These are phyloP conservation scores for Komagataella kurtzmanii DNA, from an alignment of 805 yeast species.

Conservation along the genomic window DNA sequence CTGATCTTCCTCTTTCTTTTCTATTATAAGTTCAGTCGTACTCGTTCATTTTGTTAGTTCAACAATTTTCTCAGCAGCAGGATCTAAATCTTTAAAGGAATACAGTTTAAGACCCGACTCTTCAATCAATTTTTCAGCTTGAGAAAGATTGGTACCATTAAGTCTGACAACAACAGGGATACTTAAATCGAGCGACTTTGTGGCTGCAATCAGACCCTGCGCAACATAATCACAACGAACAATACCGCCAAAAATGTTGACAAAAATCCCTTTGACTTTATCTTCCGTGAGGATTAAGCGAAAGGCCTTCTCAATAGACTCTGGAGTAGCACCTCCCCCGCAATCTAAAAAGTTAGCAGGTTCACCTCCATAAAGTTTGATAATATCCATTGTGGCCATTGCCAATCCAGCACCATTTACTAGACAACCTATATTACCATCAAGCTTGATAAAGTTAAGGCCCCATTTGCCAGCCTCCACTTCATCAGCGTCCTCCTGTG, in stretches of 20 bases:
- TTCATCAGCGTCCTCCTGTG: conserved; percentile 98
- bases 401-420: conserved; percentile 99
- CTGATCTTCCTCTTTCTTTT: neutral
- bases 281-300: conserved; percentile 81
- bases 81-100: conserved; percentile 86
- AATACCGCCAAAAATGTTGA: conserved; percentile 98
- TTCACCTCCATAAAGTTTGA: conserved; percentile 94
- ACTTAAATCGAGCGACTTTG: conserved; percentile 79
- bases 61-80: conserved; percentile 94
- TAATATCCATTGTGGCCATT: conserved; percentile 99
- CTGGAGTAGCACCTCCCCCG: conserved; percentile 99
- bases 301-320: conserved; percentile 95
- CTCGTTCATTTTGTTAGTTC: conserved; percentile 25
- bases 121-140: conserved; percentile 76
- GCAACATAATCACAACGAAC: conserved; percentile 99
- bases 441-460: conserved; percentile 92
- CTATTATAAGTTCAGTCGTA: neutral
- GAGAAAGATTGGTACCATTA: conserved; percentile 92
- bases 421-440: conserved; percentile 96
- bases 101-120: conserved; percentile 88
- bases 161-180: conserved; percentile 96
- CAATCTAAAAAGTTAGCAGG: conserved; percentile 99
- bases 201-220: conserved; percentile 89
- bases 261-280: conserved; percentile 88
- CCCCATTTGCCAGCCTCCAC: conserved; percentile 82